Base-by-base conservation (phyloP, 108 stramenopile genomes). In the Cyclostephanos invisitatus region DNA sequence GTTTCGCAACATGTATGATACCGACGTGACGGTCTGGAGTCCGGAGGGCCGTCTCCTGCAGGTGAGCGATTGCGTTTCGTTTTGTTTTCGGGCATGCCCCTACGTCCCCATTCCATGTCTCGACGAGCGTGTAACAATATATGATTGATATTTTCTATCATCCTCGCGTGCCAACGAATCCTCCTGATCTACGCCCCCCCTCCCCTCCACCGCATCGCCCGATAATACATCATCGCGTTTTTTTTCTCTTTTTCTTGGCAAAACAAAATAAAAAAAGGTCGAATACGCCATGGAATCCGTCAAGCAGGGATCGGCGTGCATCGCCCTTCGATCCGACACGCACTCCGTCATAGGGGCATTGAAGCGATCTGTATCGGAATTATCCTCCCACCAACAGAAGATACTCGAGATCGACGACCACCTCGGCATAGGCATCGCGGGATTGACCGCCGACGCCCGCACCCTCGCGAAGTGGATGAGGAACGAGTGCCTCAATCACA, bases 241-340 rank as follows among this genome's bases (percentile, higher is more conserved):
- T 55, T 21, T 46, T 0, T 37, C 22, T n/a, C n/a, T n/a, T n/a
- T n/a, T n/a, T n/a, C n/a, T n/a, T n/a, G n/a, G n/a, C n/a, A n/a
- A n/a, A n/a, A 20, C 11, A 22, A 20, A 67, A 48, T 24, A 48
- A 20, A n/a, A 29, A 24, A 57, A 93, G 90, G 97, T 98, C 70
- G 97, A 98, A 83, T 98, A 98, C 73, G 98, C 98, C 55, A 97
- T 97, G 96, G 97, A 99, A 86, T 97, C 98, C 40, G 99, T 99
- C 64, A 98, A 98, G 80, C 99, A 98, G 82, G 99, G 97, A 35
- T 92, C 92, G 18, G 95, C 96, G 21, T 96, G 95, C 78, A 83
- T 98, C 61, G 98, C 97, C 46, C 81, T 98, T 15, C 90, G 93
- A 32, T 85, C 86, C 79, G 70, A 87, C 64, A 84, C 81, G 21